These are phyloP conservation scores for Nakazawaea molendinolei DNA, from an alignment of 805 yeast species.

Conservation along the genomic window DNA sequence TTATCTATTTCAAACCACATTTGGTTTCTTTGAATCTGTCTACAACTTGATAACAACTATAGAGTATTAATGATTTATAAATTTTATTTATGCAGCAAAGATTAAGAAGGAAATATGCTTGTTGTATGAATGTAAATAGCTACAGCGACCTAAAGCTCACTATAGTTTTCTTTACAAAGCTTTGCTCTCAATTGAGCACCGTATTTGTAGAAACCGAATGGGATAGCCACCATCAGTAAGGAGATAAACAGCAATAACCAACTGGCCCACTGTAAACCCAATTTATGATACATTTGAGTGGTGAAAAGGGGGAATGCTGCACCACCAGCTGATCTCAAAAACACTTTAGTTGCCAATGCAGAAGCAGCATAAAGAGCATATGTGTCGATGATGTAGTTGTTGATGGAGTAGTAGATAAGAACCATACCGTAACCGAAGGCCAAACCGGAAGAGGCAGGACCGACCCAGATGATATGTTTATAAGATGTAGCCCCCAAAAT, in stretches of 20 bases:
- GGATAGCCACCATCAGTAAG: conserved; percentile 68
- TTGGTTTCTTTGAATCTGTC: too few species aligned
- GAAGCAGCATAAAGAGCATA: conserved; percentile 77
- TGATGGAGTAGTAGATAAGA: conserved; percentile 48
- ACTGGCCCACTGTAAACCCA: conserved; percentile 78
- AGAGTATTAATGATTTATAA: too few species aligned
- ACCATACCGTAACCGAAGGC: conserved; percentile 61
- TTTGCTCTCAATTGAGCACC: conserved; percentile 59
- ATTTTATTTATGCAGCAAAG: too few species aligned
- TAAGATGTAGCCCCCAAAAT: conserved; percentile 75
- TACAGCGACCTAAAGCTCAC: conserved; percentile 8
- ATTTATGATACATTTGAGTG: conserved; percentile 69
- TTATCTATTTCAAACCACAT: too few species aligned
- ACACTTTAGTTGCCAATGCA: conserved; percentile 78
- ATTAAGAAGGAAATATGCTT: too few species aligned
- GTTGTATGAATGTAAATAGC: neutral
- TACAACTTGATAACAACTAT: too few species aligned
- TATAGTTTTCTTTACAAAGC: conserved; percentile 62
- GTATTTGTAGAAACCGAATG: conserved; percentile 62
- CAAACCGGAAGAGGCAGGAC: conserved; percentile 53
- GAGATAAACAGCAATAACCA: conserved; percentile 74
- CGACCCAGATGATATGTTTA: conserved; percentile 60
- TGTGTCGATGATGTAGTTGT: conserved; percentile 86
- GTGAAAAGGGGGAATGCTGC: conserved; percentile 80
- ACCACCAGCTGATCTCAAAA: conserved; percentile 77